Conservation (phyloP, 169 alveolate genomes). For the Eimeria tenella region DNA sequence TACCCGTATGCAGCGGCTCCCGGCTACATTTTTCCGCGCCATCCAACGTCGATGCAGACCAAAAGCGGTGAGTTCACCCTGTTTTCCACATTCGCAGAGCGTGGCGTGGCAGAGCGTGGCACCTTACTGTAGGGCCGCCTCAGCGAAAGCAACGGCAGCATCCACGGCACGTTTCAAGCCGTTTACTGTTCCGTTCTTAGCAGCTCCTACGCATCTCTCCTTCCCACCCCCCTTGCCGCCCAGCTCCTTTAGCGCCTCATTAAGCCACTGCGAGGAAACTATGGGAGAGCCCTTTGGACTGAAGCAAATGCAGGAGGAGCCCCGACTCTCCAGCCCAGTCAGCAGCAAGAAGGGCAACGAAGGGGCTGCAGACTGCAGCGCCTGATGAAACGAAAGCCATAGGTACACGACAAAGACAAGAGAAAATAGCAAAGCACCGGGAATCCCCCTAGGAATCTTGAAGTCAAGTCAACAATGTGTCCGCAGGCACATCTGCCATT, state of each 20-base stretch:
- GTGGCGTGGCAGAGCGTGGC: too few relatives aligned
- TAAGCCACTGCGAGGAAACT: slow-evolving; percentile 74
- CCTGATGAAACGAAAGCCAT: neutral
- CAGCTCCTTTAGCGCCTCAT: slow-evolving; percentile 53
- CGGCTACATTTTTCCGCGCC: too few relatives aligned
- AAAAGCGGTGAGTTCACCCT: too few relatives aligned
- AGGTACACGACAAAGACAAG: neutral
- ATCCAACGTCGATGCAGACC: too few relatives aligned
- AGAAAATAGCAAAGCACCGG: too few relatives aligned
- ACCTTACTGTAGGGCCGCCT: neutral
- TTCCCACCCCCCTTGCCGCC: slow-evolving; percentile 82
- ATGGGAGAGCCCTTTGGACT: slow-evolving; percentile 57
- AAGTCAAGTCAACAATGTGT: neutral
- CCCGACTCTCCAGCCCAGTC: slow-evolving; percentile 69
- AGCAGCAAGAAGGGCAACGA: slow-evolving; percentile 65
- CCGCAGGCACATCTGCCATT: too few relatives aligned
- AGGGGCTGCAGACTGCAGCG: slow-evolving; percentile 48
- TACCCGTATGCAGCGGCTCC: too few relatives aligned
- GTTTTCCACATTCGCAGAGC: too few relatives aligned
- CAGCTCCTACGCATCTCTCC: slow-evolving; percentile 77
- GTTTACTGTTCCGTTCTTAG: slow-evolving; percentile 65
- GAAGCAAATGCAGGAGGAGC: slow-evolving; percentile 68
- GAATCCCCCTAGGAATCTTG: neutral
- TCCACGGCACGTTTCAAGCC: slow-evolving; percentile 35
- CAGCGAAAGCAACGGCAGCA: slow-evolving; percentile 70